Evolutionary conservation across 1,284 basidiomycete species (phyloP), one percentile per base, ranked within the genome.

Genomic region (Heterobasidion irregulare): DNA sequence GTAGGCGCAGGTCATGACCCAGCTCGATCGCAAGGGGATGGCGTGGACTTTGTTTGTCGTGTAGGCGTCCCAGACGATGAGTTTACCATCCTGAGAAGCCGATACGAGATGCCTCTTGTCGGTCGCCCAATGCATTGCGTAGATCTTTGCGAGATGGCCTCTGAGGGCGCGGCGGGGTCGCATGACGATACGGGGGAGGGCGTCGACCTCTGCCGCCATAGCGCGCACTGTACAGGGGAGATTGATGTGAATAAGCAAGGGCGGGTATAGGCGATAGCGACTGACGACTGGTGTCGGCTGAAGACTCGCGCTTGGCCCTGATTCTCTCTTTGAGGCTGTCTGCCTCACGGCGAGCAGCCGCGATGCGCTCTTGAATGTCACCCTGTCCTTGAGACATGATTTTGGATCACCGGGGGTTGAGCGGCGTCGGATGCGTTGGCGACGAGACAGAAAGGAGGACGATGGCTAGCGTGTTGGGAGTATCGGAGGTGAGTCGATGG

Each of bases 1-100:
- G 73, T 98, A 99, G 50, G 97, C 96, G 70, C 97, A 99, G 50
- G 97, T 98, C 96, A 99, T 99, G 74, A 99, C 96, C 97, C 97
- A 99, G 62, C 90, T 94, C 43, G 94, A 97, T 51, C 96, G 86
- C 44, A 99, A 79, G 48, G 96, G 96, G 70, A 99, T 98, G 62
- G 96, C 96, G 70, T 99, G 95, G 56, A 99, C 96, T 77, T 99
- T 99, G 82, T 99, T 98, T 59, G 94, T 97, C 8, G 96, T 98
- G 75, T 98, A 98, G 47, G 97, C 96, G 71, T 99, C 96, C 96
- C 96, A 99, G 53, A 99, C 94, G 69, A 99, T 98, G 57, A 99
- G 83, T 73, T 99, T 98, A 59, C 97, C 97, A 68, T 99, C 96
- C 70, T 99, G 96, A 4, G 96, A 98, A 26, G 97, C 96, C 10